Percentiles rank a stretch among this genome's conserved stretches.
Conservation (phyloP, 1,284 basidiomycete species). For the Apiotrichum brassicae region DNA sequence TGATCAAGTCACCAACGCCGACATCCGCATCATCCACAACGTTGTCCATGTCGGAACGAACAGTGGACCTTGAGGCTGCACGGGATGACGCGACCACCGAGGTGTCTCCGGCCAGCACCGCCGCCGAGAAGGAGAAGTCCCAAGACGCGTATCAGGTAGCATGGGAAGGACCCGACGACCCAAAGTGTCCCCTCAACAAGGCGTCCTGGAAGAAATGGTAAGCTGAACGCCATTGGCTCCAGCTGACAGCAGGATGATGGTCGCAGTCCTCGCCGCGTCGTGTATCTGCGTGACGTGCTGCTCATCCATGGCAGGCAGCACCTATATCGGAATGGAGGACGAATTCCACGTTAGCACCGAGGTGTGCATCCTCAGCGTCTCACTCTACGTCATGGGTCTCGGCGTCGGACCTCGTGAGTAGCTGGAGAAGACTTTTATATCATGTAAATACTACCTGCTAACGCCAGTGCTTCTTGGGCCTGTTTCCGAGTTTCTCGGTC, state of each 20-base stretch:
- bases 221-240: background rate
- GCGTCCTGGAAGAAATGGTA: slow-evolving; percentile 36
- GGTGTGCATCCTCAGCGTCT: slow-evolving; percentile 66
- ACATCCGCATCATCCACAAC: too few relatives aligned
- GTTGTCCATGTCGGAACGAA: too few relatives aligned
- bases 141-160: slow-evolving; percentile 26
- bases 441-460: background rate
- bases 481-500: slow-evolving; percentile 55
- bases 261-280: slow-evolving; percentile 23
- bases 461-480: slow-evolving; percentile 53
- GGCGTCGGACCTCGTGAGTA: slow-evolving; percentile 49
- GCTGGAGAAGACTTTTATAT: background rate
- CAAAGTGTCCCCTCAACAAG: slow-evolving; percentile 33
- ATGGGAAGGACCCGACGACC: slow-evolving; percentile 37
- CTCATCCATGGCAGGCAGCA: slow-evolving; percentile 63
- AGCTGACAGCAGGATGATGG: slow-evolving; percentile 21
- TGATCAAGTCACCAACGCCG: too few relatives aligned
- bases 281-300: slow-evolving; percentile 61
- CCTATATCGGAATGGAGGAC: slow-evolving; percentile 57
- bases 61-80: too few relatives aligned
- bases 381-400: slow-evolving; percentile 58
- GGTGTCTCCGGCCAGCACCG: too few relatives aligned
- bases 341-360: slow-evolving; percentile 59
- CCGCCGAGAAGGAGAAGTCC: too few relatives aligned
- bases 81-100: too few relatives aligned